phyloP scores from a whole-genome alignment of 805 yeast genomes.

The Wickerhamiella australiensis region DNA sequence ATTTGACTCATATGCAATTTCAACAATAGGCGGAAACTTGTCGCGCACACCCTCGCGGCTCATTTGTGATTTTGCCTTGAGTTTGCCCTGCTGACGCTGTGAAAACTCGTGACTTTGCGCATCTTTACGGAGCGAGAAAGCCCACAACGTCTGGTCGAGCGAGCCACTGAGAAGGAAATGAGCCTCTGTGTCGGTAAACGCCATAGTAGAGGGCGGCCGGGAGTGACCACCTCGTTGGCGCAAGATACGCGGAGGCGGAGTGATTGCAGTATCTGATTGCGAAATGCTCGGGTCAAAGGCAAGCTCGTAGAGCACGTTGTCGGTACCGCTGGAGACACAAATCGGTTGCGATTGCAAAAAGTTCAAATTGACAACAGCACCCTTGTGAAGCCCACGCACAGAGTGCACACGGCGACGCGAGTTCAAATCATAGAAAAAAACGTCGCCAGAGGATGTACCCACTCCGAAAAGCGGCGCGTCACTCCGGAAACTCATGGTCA shows the following conservation, averaged over 20 bases:
- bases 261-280: slow-evolving; percentile 43
- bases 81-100: slow-evolving; percentile 41
- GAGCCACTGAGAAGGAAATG: slow-evolving; percentile 83
- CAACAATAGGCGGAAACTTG: slow-evolving; percentile 64
- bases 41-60: slow-evolving; percentile 36
- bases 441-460: slow-evolving; percentile 68
- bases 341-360: slow-evolving; percentile 90
- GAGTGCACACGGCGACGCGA: slow-evolving; percentile 63
- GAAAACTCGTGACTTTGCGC: slow-evolving; percentile 93
- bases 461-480: slow-evolving; percentile 76
- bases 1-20: slow-evolving; percentile 58
- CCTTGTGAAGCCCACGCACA: slow-evolving; percentile 61
- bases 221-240: slow-evolving; percentile 98
- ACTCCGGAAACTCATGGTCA: slow-evolving; percentile 71
- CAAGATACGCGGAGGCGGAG: slow-evolving; percentile 80
- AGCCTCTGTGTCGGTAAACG: slow-evolving; percentile 66
- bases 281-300: slow-evolving; percentile 86
- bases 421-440: slow-evolving; percentile 73
- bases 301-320: slow-evolving; percentile 75
- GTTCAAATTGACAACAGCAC: slow-evolving; percentile 63
- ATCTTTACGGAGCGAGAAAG: slow-evolving; percentile 84
- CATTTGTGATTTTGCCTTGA: slow-evolving; percentile 13
- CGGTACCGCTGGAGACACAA: slow-evolving; percentile 79
- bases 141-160: slow-evolving; percentile 77
- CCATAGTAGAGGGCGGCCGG: slow-evolving; percentile 66